Evolutionary conservation across 2,329 filamentous ascomycete species (phyloP).

Genomic region (Penicillium occitanis): DNA sequence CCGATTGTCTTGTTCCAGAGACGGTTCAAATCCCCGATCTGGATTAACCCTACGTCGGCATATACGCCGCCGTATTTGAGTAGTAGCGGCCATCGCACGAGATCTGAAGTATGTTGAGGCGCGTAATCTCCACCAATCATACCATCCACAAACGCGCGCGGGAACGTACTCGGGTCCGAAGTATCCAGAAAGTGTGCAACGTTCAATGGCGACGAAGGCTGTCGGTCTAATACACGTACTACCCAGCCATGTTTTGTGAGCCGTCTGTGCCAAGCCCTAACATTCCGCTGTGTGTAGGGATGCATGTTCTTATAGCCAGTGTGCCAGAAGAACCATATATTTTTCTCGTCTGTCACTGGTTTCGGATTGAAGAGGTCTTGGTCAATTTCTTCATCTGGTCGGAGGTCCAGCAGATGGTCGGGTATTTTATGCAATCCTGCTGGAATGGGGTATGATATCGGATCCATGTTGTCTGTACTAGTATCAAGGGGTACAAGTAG

Average conservation of each 20-base stretch:
- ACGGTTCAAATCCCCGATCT: conserved; percentile 57
- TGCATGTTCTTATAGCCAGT: conserved; percentile 52
- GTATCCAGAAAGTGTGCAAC: conserved; percentile 53
- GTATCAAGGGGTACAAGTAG: not conserved
- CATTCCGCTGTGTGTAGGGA: conserved; percentile 53
- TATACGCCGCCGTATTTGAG: conserved; percentile 59
- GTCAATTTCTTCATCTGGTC: conserved; percentile 51
- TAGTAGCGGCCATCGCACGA: conserved; percentile 59
- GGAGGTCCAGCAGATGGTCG: conserved; percentile 44
- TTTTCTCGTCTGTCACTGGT: conserved; percentile 49
- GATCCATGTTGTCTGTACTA: not conserved
- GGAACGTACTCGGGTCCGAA: conserved; percentile 47
- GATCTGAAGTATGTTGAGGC: conserved; percentile 57
- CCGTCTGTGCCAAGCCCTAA: conserved; percentile 57
- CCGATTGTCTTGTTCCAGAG: conserved; percentile 55
- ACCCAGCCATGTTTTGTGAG: conserved; percentile 54
- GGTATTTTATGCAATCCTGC: conserved; percentile 47
- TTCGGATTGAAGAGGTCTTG: conserved; percentile 42
- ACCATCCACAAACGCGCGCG: conserved; percentile 52
- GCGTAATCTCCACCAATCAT: conserved; percentile 53
- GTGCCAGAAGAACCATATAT: conserved; percentile 62
- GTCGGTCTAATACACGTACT: conserved; percentile 53
- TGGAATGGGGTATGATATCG: conserved; percentile 29
- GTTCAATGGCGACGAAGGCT: conserved; percentile 48
- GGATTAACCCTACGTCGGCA: conserved; percentile 57